A percentile compares a stretch with the other conserved stretches of the same genome.
Evolutionary conservation across 225 moss, liverwort and hornwort species (phyloP).

Genomic region (Polytrichum formosum): DNA sequence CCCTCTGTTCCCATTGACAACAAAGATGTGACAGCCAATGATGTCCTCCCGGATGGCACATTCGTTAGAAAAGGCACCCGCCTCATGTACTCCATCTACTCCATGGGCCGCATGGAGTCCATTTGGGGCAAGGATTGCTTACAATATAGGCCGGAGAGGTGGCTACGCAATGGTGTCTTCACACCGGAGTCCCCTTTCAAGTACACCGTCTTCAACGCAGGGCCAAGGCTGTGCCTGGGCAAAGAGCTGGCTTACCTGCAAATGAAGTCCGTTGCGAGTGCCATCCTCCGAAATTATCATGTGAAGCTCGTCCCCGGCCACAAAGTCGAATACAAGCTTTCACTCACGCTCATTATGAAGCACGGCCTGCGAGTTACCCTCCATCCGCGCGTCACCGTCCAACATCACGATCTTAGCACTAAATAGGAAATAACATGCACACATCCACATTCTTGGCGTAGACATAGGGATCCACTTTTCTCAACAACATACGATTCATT

Average conservation of each 20-base stretch:
- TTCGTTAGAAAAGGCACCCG: constrained; percentile 41
- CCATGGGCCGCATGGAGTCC: constrained; percentile 56
- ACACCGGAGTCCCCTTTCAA: constrained; percentile 52
- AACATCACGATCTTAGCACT: too few species aligned
- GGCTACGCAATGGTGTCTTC: constrained; percentile 50
- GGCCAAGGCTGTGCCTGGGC: constrained; percentile 51
- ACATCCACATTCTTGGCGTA: too few species aligned
- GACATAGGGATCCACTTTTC: too few species aligned
- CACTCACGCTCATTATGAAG: constrained; percentile 59
- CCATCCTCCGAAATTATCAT: constrained; percentile 35
- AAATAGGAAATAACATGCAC: too few species aligned
- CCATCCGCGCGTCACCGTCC: constrained; percentile 17
- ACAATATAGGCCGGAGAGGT: constrained; percentile 46
- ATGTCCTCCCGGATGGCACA: constrained; percentile 61
- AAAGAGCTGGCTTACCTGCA: constrained; percentile 62
- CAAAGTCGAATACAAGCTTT: constrained; percentile 55
- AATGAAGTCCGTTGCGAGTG: constrained; percentile 52
- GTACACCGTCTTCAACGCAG: constrained; percentile 61
- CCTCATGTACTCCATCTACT: constrained; percentile 49
- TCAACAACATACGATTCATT: too few species aligned
- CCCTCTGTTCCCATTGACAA: constrained; percentile 55
- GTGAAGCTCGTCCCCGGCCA: constrained; percentile 42
- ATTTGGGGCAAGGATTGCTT: constrained; percentile 63
- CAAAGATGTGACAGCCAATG: constrained; percentile 41
- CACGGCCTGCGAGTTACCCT: constrained; percentile 41